A percentile compares a stretch with the other conserved stretches of the same genome.
Evolutionary conservation across 768 basidiomycete species (phyloP).

Genomic region (Leccinum pellstonianum): DNA sequence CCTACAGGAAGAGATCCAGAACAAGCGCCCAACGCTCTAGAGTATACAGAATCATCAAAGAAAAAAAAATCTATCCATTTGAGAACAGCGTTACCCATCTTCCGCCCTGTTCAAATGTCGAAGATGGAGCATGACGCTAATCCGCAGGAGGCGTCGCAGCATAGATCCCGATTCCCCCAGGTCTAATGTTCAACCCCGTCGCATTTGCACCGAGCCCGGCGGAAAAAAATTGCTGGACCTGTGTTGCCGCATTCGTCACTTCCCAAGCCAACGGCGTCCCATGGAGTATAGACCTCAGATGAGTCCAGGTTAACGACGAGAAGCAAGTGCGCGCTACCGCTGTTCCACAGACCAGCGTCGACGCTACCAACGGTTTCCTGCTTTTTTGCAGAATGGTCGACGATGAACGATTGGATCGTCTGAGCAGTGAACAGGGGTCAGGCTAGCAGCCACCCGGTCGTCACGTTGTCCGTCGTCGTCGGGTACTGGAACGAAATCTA

Average conservation of each 20-base stretch:
- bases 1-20: too few species aligned
- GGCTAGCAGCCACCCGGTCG: slow-evolving; percentile 15
- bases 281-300: slow-evolving; percentile 11
- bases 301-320: slow-evolving; percentile 16
- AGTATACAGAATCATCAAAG: too few species aligned
- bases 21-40: too few species aligned
- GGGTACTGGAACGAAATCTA: slow-evolving; percentile 31
- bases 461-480: slow-evolving; percentile 17
- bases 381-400: slow-evolving; percentile 9
- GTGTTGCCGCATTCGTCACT: slow-evolving; percentile 16
- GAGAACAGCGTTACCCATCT: too few species aligned
- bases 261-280: slow-evolving; percentile 18
- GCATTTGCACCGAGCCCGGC: slow-evolving; percentile 14
- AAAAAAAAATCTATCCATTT: too few species aligned
- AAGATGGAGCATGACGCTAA: neutral
- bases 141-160: slow-evolving; percentile 1
- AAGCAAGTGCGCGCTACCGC: slow-evolving; percentile 23
- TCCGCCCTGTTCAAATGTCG: neutral
- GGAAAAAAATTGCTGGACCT: slow-evolving; percentile 20
- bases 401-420: slow-evolving; percentile 24
- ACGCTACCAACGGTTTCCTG: slow-evolving; percentile 13
- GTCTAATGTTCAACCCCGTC: slow-evolving; percentile 20
- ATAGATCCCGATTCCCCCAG: slow-evolving; percentile 23
- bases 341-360: slow-evolving; percentile 24
- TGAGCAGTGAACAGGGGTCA: slow-evolving; percentile 4